phyloP scores from a whole-genome alignment of 805 yeast species.

The Groenewaldozyma salmanticensis region DNA sequence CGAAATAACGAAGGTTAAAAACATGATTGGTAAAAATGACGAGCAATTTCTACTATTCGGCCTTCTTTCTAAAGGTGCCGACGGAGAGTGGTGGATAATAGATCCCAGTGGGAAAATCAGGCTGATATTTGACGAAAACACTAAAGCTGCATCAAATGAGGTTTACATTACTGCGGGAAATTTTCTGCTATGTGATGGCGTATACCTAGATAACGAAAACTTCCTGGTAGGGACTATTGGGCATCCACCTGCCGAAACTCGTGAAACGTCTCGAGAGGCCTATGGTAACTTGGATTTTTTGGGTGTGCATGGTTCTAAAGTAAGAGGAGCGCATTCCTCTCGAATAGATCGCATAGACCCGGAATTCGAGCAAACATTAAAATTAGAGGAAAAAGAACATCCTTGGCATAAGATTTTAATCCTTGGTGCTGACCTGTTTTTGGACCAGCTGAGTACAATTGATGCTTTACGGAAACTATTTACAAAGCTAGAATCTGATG shows the following conservation, averaged over 20 bases:
- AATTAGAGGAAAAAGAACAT: conserved; percentile 46
- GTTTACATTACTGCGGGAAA: conserved; percentile 64
- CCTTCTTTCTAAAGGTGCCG: conserved; percentile 48
- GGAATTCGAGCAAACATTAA: conserved; percentile 44
- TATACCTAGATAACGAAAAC: conserved; percentile 46
- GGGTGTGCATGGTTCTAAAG: conserved; percentile 28
- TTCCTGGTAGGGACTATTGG: conserved; percentile 70
- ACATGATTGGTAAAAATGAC: conserved; percentile 78
- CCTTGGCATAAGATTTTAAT: conserved; percentile 51
- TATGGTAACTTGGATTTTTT: conserved; percentile 72
- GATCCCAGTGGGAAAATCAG: conserved; percentile 72
- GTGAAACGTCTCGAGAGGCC: conserved; percentile 56
- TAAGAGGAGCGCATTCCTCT: conserved; percentile 20
- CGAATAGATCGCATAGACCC: conserved; percentile 46
- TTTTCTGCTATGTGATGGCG: conserved; percentile 75
- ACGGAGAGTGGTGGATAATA: conserved; percentile 66
- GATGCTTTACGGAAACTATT: conserved; percentile 62
- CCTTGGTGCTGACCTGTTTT: conserved; percentile 63
- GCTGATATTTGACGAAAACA: conserved; percentile 41
- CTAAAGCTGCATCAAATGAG: conserved; percentile 43
- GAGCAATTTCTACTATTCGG: conserved; percentile 71
- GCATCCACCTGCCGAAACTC: conserved; percentile 81
- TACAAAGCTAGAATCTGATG: conserved; percentile 40
- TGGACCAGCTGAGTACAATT: conserved; percentile 50
- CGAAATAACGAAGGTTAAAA: conserved; percentile 64